A percentile compares a stretch with the other conserved stretches of the same genome.
Evolutionary conservation across 2,329 filamentous ascomycete genomes (phyloP).

Genomic region (Alternaria longipes): DNA sequence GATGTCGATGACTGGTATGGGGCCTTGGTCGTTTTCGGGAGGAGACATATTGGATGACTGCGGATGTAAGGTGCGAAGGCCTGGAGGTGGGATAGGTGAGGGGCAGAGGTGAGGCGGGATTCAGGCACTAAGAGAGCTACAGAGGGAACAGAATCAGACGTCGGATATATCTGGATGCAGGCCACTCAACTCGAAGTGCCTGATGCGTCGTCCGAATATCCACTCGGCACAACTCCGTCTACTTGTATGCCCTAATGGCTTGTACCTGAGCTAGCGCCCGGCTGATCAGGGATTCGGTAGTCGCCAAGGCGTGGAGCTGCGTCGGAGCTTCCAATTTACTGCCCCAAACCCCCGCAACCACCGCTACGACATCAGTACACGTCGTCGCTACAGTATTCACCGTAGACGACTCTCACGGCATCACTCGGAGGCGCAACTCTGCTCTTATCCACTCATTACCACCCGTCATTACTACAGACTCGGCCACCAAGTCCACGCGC

Average conservation of each 20-base stretch:
- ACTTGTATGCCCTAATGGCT: neutral
- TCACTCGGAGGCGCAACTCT: neutral
- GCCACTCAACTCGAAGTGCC: neutral
- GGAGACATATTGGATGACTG: constrained; percentile 25
- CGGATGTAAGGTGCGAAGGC: neutral
- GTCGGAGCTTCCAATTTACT: constrained; percentile 26
- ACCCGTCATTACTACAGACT: constrained; percentile 4
- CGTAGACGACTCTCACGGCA: neutral
- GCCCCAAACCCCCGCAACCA: constrained; percentile 15
- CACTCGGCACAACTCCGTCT: neutral
- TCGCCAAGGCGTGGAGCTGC: constrained; percentile 20
- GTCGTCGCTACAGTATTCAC: constrained; percentile 4
- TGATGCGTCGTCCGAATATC: neutral
- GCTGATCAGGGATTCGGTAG: constrained; percentile 19
- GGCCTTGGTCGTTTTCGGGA: constrained; percentile 11
- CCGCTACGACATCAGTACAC: neutral
- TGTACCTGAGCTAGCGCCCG: constrained; percentile 27
- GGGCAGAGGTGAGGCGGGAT: constrained; percentile 7
- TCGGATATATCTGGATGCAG: constrained; percentile 1
- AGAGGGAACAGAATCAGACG: neutral
- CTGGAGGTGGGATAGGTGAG: constrained; percentile 5
- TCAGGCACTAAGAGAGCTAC: neutral
- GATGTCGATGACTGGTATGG: constrained; percentile 86
- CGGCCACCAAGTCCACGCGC: constrained; percentile 19
- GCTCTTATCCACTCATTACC: neutral